Conservation (phyloP, 495 filamentous ascomycete species). For the Aspergillus affinis region DNA sequence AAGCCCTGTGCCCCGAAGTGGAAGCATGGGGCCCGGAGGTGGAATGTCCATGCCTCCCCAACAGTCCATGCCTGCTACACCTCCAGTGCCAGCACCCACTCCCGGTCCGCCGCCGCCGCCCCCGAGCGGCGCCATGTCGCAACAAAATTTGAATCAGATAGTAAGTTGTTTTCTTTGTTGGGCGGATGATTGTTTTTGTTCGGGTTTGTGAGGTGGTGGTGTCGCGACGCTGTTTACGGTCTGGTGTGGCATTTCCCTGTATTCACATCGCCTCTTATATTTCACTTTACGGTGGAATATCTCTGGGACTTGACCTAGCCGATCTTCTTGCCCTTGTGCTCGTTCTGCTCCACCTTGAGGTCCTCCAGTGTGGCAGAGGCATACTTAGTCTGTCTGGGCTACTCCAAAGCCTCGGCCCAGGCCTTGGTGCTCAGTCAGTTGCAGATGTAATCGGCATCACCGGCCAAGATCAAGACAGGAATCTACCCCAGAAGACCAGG, state of each 20-base stretch:
- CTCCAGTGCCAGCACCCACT: conserved; percentile 37
- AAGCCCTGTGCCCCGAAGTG: conserved; percentile 50
- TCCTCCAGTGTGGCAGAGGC: conserved; percentile 65
- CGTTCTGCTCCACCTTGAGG: conserved; percentile 61
- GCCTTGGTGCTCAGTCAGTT: conserved; percentile 99
- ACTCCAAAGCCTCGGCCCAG: conserved; percentile 92
- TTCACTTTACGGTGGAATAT: conserved; percentile 90
- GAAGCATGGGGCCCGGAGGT: conserved; percentile 52
- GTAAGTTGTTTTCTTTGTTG: conserved; percentile 53
- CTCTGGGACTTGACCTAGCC: conserved; percentile 83
- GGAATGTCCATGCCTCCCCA: conserved; percentile 55
- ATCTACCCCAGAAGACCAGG: conserved; percentile 87
- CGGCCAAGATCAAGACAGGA: conserved; percentile 93
- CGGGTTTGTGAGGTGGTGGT: background rate
- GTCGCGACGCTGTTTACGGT: background rate
- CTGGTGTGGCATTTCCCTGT: no score
- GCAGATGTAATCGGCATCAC: conserved; percentile 94
- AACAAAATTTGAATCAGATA: conserved; percentile 93
- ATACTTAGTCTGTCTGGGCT: conserved; percentile 82
- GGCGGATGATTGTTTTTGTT: background rate
- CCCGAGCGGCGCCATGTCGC: conserved; percentile 57
- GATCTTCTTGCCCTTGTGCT: conserved; percentile 63
- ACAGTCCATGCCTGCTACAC: conserved; percentile 40
- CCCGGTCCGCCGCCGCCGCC: conserved; percentile 40
- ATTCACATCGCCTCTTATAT: no score